A percentile compares a stretch with the other conserved stretches of the same genome.
These are phyloP conservation scores for Salix dunnii DNA, from an alignment of 345 rosid species.

Conservation along the genomic window DNA sequence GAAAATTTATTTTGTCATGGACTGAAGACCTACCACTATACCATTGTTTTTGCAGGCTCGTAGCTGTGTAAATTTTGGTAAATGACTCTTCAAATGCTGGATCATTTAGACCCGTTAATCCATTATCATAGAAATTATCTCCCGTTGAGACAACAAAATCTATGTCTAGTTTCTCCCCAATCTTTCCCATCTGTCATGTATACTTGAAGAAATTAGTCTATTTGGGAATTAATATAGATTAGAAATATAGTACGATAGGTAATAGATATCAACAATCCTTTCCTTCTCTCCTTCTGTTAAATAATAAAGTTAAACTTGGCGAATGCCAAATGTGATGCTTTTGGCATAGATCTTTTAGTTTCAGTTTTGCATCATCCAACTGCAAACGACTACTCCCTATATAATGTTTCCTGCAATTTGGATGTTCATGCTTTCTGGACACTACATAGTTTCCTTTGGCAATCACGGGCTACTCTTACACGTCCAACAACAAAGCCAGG, in stretches of 20 bases:
- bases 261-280: no score
- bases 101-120: slow-evolving; percentile 40
- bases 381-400: not conserved
- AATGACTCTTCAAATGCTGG: slow-evolving; percentile 42
- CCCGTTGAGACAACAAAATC: slow-evolving; percentile 50
- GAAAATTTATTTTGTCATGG: not conserved
- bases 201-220: not conserved
- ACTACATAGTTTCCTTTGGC: no score
- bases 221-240: no score
- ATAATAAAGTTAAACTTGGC: no score
- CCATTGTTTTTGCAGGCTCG: slow-evolving; percentile 49
- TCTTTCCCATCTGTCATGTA: slow-evolving; percentile 45
- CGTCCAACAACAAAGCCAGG: not conserved
- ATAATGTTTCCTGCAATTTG: not conserved
- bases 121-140: slow-evolving; percentile 52
- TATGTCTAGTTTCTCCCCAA: slow-evolving; percentile 40
- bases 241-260: no score
- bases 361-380: not conserved
- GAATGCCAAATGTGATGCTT: not conserved
- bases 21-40: slow-evolving; percentile 30
- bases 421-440: not conserved
- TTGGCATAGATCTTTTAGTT: not conserved
- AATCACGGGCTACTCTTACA: no score
- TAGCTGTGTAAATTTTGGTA: slow-evolving; percentile 36
- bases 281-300: no score